Percentiles rank a stretch among this genome's conserved stretches.
phyloP scores from a whole-genome alignment of 345 rosid species.

The Populus deltoides region DNA sequence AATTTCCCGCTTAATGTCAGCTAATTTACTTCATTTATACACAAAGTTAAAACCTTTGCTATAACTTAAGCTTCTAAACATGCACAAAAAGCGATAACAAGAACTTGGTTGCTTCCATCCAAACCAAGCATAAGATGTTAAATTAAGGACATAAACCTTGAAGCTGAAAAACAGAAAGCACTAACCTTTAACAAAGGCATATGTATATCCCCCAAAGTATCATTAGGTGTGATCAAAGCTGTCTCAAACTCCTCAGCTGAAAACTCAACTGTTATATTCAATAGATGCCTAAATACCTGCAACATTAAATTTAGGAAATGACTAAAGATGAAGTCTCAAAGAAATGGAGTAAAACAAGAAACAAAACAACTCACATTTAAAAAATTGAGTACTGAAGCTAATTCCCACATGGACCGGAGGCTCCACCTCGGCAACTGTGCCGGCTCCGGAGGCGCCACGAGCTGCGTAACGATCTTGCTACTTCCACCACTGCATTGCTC shows the following conservation, averaged over 20 bases:
- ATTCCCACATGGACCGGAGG: conserved; percentile 98
- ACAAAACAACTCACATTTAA: conserved; percentile 69
- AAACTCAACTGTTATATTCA: conserved; percentile 82
- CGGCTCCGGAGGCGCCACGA: conserved; percentile 75
- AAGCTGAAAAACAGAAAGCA: conserved; percentile 25
- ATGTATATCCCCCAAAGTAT: conserved; percentile 86
- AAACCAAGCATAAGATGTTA: background rate
- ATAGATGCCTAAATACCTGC: conserved; percentile 81
- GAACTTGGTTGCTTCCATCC: no score
- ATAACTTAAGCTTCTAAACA: conserved; percentile 4
- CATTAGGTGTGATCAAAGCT: conserved; percentile 79
- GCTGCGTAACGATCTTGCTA: conserved; percentile 65
- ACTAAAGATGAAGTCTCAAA: conserved; percentile 7
- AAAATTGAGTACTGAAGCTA: conserved; percentile 92
- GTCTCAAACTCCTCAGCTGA: conserved; percentile 98
- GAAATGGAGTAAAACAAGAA: conserved; percentile 13
- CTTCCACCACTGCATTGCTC: conserved; percentile 52
- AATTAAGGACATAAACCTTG: background rate
- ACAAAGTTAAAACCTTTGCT: conserved; percentile 17
- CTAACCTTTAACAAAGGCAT: conserved; percentile 95
- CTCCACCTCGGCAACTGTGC: conserved; percentile 89
- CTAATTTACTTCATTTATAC: conserved; percentile 8
- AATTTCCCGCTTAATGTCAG: background rate
- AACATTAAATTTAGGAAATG: background rate
- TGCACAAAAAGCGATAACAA: conserved; percentile 1